A percentile compares a stretch with the other conserved stretches of the same genome.
These are phyloP conservation scores for Quercus phellos DNA, from an alignment of 331 rosid species.

Conservation along the genomic window DNA sequence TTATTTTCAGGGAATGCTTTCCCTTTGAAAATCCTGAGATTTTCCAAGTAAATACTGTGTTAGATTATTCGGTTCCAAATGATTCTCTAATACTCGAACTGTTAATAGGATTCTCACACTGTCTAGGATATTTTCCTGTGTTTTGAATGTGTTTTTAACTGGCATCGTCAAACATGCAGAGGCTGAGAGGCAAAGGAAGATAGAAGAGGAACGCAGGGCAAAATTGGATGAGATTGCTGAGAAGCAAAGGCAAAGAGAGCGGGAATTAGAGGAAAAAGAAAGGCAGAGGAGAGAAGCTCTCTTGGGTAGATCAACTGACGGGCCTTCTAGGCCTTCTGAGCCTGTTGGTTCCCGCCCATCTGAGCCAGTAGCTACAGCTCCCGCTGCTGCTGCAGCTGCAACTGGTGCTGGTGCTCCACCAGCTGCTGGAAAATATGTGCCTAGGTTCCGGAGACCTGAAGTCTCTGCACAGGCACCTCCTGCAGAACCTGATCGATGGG, in stretches of 20 bases:
- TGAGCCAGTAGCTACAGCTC: slow-evolving; percentile 45
- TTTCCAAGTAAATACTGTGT: background rate
- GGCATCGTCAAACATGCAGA: slow-evolving; percentile 38
- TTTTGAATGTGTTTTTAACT: background rate
- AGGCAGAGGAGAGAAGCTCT: slow-evolving; percentile 56
- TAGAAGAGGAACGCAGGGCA: slow-evolving; percentile 60
- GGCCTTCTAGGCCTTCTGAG: slow-evolving; percentile 36
- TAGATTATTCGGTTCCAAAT: background rate
- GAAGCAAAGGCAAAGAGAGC: slow-evolving; percentile 75
- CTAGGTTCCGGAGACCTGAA: slow-evolving; percentile 52
- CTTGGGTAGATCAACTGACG: slow-evolving; percentile 43
- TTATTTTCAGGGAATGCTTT: background rate
- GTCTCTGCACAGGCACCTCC: slow-evolving; percentile 36
- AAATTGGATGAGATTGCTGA: slow-evolving; percentile 74
- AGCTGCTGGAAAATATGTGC: slow-evolving; percentile 57
- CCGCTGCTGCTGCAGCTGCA: slow-evolving; percentile 20
- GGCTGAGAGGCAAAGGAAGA: slow-evolving; percentile 70
- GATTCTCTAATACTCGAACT: background rate
- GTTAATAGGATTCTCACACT: background rate
- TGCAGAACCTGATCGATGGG: slow-evolving; percentile 61
- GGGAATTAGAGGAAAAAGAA: slow-evolving; percentile 78
- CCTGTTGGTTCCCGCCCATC: slow-evolving; percentile 29
- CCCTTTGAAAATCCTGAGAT: background rate
- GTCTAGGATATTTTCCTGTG: background rate
- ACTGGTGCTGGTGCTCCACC: slow-evolving; percentile 25